Conservation (phyloP, 495 filamentous ascomycete genomes). For the Astrothelium macrocarpum region DNA sequence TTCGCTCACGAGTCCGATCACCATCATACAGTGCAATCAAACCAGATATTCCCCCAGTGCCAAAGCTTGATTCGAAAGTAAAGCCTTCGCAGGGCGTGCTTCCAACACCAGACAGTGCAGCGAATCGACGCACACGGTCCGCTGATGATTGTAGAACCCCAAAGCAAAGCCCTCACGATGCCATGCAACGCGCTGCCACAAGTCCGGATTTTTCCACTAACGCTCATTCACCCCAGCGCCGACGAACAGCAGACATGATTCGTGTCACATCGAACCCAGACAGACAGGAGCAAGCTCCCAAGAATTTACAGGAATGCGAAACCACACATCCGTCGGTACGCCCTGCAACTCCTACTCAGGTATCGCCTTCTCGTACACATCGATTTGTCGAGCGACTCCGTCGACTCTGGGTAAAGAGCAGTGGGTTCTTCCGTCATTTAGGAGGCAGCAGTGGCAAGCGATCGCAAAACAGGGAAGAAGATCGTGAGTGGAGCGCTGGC, state of each 20-base stretch:
- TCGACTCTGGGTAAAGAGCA: background rate
- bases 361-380: background rate
- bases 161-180: background rate
- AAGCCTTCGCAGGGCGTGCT: background rate
- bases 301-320: background rate
- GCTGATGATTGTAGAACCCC: slow-evolving; percentile 4
- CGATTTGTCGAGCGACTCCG: background rate
- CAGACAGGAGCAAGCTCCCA: background rate
- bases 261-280: background rate
- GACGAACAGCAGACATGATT: background rate
- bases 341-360: background rate
- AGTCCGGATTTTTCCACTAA: background rate
- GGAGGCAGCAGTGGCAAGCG: background rate
- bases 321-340: background rate
- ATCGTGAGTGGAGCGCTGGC: slow-evolving; percentile 3
- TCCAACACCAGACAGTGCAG: background rate
- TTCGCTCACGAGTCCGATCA: background rate
- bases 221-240: background rate
- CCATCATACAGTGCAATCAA: background rate
- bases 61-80: background rate
- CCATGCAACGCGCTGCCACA: slow-evolving; percentile 1
- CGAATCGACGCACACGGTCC: background rate
- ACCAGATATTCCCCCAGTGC: background rate
- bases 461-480: background rate
- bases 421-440: slow-evolving; percentile 2